phyloP scores from a whole-genome alignment of 2,329 filamentous ascomycete species.

The Pseudocercospora crystallina region DNA sequence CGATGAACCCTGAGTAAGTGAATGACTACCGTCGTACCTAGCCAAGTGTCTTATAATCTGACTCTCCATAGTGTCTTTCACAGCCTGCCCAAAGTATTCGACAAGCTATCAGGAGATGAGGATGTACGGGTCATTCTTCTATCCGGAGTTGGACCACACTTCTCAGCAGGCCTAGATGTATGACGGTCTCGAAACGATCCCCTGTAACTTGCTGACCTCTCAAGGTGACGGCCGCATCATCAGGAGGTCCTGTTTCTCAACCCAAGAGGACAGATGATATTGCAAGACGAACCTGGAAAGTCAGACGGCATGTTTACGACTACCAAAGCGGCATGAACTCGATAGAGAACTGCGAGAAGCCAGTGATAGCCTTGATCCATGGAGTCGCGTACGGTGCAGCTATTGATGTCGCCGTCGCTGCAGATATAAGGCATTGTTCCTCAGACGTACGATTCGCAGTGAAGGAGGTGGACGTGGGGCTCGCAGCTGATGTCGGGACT shows the following conservation, averaged over 20 bases:
- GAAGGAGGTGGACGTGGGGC: conserved; percentile 79
- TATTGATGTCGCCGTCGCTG: conserved; percentile 66
- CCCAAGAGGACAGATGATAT: conserved; percentile 14
- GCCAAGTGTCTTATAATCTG: background rate
- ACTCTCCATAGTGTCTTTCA: conserved; percentile 71
- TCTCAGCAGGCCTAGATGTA: conserved; percentile 76
- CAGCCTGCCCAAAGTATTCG: conserved; percentile 72
- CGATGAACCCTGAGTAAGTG: conserved; percentile 58
- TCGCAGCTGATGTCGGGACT: conserved; percentile 77
- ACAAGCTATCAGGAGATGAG: conserved; percentile 67
- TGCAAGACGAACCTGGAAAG: conserved; percentile 21
- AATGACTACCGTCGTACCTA: no score
- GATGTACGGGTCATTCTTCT: conserved; percentile 75
- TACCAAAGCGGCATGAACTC: conserved; percentile 77
- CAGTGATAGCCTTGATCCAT: conserved; percentile 77
- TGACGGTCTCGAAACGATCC: background rate
- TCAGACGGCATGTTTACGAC: conserved; percentile 68
- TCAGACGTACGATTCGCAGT: conserved; percentile 63
- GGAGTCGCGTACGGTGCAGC: conserved; percentile 75
- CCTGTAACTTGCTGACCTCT: background rate
- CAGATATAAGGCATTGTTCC: conserved; percentile 67
- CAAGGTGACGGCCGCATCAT: conserved; percentile 46
- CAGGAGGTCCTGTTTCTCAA: conserved; percentile 10
- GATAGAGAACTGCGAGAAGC: conserved; percentile 83
- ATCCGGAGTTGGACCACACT: conserved; percentile 78